Evolutionary conservation across 192 early-diverging fungal genomes (phyloP), one percentile per base, ranked within the genome.

Genomic region (Linnemannia elongata): DNA sequence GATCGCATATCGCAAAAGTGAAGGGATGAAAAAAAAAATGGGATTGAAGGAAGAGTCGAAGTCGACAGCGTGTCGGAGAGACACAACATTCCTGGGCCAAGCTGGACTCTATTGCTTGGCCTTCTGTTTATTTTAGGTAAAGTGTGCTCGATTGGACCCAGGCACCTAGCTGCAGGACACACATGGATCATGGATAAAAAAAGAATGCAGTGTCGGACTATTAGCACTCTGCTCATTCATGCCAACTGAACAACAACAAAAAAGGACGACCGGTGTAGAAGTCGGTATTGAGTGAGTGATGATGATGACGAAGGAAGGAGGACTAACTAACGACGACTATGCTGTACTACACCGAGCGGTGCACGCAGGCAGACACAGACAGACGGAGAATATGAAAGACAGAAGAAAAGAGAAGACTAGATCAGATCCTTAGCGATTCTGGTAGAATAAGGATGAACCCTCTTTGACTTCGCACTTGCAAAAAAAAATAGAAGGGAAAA

Each of bases 51-150:
- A 66, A 66, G 60, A 10, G 60, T 66, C 9, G 10, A 66, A 33
- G 60, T 33, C 60, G 60, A 66, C 27, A 66, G 12, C 4, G 60
- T 3, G 60, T 33, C 60, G 27, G 27, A 66, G 27, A 66, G 4
- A 66, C 8, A 60, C 63, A 47, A 79, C 77, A 79, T 79, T 79
- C 77, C 77, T 79, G 68, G 49, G 47, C 33, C 27, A 70, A 72
- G 44, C 33, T 41, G 60, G 60, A 66, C 55, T 73, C 72, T 45
- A 5, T 52, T 33, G 10, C 72, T 73, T 45, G 4, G 33, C n/a
- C 20, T 30, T 30, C 27, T 47, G 27, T 74, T 49, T 49, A 49
- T 47, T 74, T 44, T 74, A n/a, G 33, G 36, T 49, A 30, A 9
- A 73, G 1, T 15, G 6, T 27, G 24, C 22, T 45, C 70, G 27